A percentile compares a stretch with the other conserved stretches of the same genome.
Evolutionary conservation across 1,284 basidiomycete genomes (phyloP).

Genomic region (Ceratobasidium sp.): DNA sequence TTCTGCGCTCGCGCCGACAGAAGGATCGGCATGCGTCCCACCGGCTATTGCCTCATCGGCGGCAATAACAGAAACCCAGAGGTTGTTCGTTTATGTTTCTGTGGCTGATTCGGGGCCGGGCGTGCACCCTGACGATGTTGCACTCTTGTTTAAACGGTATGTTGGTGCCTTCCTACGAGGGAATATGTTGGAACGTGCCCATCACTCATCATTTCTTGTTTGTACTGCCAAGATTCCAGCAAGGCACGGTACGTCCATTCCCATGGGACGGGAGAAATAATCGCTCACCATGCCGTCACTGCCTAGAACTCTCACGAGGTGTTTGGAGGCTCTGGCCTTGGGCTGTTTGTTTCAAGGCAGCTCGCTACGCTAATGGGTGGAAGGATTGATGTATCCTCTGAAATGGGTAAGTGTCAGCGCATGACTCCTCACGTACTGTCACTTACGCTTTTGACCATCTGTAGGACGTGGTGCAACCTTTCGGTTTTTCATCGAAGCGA

Average conservation of each 20-base stretch:
- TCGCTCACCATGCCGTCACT: constrained; percentile 13
- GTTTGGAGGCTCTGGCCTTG: constrained; percentile 47
- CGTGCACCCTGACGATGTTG: constrained; percentile 44
- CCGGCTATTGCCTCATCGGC: constrained; percentile 35
- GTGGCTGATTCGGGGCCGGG: constrained; percentile 46
- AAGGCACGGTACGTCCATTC: constrained; percentile 42
- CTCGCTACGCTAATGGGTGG: constrained; percentile 47
- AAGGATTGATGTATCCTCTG: constrained; percentile 45
- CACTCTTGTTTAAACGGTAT: constrained; percentile 44
- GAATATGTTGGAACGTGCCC: neutral
- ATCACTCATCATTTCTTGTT: neutral
- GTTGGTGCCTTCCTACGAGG: constrained; percentile 11
- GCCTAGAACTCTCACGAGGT: constrained; percentile 45
- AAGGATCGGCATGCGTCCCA: constrained; percentile 15
- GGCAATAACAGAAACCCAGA: constrained; percentile 28
- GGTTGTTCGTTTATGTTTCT: constrained; percentile 44
- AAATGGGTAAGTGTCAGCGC: constrained; percentile 27
- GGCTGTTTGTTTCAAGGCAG: constrained; percentile 46
- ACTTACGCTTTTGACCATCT: neutral
- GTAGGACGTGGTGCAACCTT: constrained; percentile 46
- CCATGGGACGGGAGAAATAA: neutral
- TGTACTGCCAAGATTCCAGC: constrained; percentile 43
- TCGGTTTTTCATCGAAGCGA: constrained; percentile 45
- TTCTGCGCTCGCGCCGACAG: constrained; percentile 41
- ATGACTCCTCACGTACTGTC: neutral